These are phyloP conservation scores for Fragosphaeria purpurea DNA, from an alignment of 2,329 filamentous ascomycete species.

Conservation along the genomic window DNA sequence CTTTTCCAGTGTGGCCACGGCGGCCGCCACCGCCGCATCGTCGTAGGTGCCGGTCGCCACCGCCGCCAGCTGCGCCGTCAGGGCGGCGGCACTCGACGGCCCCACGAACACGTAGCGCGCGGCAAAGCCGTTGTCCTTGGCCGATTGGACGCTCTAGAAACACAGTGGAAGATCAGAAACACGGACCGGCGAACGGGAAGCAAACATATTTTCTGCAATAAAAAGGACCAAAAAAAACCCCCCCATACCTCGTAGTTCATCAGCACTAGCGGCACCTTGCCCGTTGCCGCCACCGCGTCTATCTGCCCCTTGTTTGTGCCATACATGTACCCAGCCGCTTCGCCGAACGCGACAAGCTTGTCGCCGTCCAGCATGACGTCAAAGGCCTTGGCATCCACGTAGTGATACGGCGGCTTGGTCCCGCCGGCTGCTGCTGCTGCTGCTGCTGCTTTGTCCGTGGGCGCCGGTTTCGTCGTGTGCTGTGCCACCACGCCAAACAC, in stretches of 20 bases:
- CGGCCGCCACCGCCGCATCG: slow-evolving; percentile 36
- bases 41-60: slow-evolving; percentile 33
- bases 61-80: slow-evolving; percentile 32
- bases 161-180: neutral
- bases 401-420: slow-evolving; percentile 31
- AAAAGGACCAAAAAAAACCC: neutral
- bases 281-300: slow-evolving; percentile 38
- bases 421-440: neutral
- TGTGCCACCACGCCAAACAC: slow-evolving; percentile 51
- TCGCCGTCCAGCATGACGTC: slow-evolving; percentile 50
- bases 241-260: slow-evolving; percentile 41
- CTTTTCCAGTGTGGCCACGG: slow-evolving; percentile 34
- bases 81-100: slow-evolving; percentile 27
- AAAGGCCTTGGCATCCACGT: slow-evolving; percentile 46
- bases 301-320: slow-evolving; percentile 46
- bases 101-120: slow-evolving; percentile 46
- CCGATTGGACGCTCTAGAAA: slow-evolving; percentile 39
- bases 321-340: slow-evolving; percentile 38
- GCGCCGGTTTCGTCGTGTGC: slow-evolving; percentile 45
- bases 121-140: slow-evolving; percentile 45
- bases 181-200: too few relatives aligned
- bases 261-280: slow-evolving; percentile 50
- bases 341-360: slow-evolving; percentile 46
- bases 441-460: slow-evolving; percentile 17
- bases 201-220: slow-evolving; percentile 16